phyloP scores from a whole-genome alignment of 371 early-diverging fungal species.

The Chytridium lagenaria region DNA sequence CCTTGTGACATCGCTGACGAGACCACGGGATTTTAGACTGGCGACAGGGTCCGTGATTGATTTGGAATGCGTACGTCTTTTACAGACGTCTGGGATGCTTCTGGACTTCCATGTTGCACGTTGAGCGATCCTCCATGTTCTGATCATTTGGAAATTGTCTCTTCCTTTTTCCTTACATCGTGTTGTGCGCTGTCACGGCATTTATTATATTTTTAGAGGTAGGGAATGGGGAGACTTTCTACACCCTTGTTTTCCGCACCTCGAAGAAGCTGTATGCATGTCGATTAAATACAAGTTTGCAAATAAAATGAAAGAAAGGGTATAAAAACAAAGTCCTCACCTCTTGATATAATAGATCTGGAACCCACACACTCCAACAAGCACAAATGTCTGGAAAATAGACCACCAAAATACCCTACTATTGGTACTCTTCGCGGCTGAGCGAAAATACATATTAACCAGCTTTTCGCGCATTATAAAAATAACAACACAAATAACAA shows the following conservation, averaged over 20 bases:
- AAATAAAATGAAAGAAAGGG: not conserved
- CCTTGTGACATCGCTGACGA: constrained; percentile 34
- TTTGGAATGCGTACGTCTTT: too few species aligned
- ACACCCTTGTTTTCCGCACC: not conserved
- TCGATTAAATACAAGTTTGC: not conserved
- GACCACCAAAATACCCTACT: constrained; percentile 42
- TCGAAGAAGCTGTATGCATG: not conserved
- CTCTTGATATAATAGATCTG: constrained; percentile 28
- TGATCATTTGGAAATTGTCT: too few species aligned
- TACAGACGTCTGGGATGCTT: too few species aligned
- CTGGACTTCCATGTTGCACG: too few species aligned
- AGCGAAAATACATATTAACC: too few species aligned
- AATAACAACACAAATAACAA: too few species aligned
- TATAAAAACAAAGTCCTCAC: not conserved
- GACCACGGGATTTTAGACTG: constrained; percentile 30
- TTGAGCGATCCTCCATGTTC: too few species aligned
- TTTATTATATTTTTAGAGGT: not conserved
- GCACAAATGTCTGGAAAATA: constrained; percentile 29
- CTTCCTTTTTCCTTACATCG: too few species aligned
- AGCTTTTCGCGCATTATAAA: too few species aligned
- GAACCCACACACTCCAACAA: constrained; percentile 38
- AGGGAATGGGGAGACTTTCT: not conserved
- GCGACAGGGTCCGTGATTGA: not conserved
- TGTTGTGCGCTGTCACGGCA: too few species aligned
- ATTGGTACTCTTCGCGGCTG: constrained; percentile 45